phyloP scores from a whole-genome alignment of 192 early-diverging fungal species.

The Umbelopsis sp. region DNA sequence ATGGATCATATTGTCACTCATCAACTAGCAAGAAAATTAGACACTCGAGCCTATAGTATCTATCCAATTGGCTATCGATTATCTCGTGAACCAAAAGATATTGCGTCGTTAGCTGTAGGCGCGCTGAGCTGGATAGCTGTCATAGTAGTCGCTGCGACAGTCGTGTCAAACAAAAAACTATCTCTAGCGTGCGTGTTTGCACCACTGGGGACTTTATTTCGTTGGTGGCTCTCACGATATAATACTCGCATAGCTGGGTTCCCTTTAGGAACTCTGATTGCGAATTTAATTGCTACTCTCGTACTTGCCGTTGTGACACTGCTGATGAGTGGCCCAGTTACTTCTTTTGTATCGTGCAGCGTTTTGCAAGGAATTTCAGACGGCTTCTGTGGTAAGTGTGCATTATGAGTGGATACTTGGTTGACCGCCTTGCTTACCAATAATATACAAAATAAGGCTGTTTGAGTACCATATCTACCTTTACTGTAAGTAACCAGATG shows the following conservation, averaged over 20 bases:
- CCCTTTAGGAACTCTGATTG: conserved; percentile 55
- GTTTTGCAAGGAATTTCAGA: conserved; percentile 47
- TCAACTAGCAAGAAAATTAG: neutral
- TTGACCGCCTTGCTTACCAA: neutral
- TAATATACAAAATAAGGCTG: conserved; percentile 36
- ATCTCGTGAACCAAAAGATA: neutral
- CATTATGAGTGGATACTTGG: neutral
- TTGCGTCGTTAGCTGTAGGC: conserved; percentile 1
- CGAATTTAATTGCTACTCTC: conserved; percentile 49
- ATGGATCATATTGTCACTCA: neutral
- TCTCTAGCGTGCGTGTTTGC: conserved; percentile 51
- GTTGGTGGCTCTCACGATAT: conserved; percentile 54
- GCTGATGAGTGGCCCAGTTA: conserved; percentile 37
- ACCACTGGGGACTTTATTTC: conserved; percentile 50
- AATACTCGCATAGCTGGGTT: conserved; percentile 39
- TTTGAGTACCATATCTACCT: conserved; percentile 47
- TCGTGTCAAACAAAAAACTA: conserved; percentile 32
- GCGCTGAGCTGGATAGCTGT: conserved; percentile 38
- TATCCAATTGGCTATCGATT: neutral
- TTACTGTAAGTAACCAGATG: conserved; percentile 25
- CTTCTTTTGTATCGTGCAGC: conserved; percentile 37
- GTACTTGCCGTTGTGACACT: conserved; percentile 47
- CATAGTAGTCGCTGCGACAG: conserved; percentile 38
- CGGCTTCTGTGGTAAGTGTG: conserved; percentile 58
- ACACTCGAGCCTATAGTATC: neutral